A percentile compares a stretch with the other conserved stretches of the same genome.
Evolutionary conservation across 345 rosid genomes (phyloP).

Genomic region (Linum usitatissimum): DNA sequence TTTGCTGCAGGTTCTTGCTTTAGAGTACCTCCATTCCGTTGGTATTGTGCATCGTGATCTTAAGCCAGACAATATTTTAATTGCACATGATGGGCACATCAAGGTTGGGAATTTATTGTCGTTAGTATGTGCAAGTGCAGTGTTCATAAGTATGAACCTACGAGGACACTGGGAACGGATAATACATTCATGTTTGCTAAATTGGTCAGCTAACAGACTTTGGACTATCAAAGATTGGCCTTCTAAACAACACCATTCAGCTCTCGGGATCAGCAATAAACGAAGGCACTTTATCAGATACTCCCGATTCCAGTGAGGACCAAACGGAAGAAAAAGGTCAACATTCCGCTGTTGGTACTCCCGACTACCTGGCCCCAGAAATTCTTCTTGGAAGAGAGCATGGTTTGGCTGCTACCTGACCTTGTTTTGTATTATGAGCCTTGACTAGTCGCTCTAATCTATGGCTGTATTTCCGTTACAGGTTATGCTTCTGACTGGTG

Average conservation of each 20-base stretch:
- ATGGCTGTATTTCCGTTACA: slow-evolving; percentile 28
- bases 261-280: slow-evolving; percentile 46
- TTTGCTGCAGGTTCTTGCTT: slow-evolving; percentile 63
- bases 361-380: slow-evolving; percentile 87
- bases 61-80: slow-evolving; percentile 75
- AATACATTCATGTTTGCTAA: slow-evolving; percentile 20
- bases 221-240: slow-evolving; percentile 79
- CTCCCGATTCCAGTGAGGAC: slow-evolving; percentile 26
- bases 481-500: slow-evolving; percentile 84
- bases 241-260: slow-evolving; percentile 63
- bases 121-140: not conserved
- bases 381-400: slow-evolving; percentile 86
- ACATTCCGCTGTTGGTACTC: slow-evolving; percentile 73
- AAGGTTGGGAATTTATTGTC: slow-evolving; percentile 45
- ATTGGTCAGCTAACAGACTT: slow-evolving; percentile 76
- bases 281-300: slow-evolving; percentile 25
- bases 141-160: not conserved
- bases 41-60: slow-evolving; percentile 78
- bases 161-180: not conserved
- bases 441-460: slow-evolving; percentile 15
- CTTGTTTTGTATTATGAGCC: slow-evolving; percentile 8
- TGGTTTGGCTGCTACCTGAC: slow-evolving; percentile 32
- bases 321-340: slow-evolving; percentile 36
- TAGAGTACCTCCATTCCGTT: slow-evolving; percentile 70
- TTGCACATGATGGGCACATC: slow-evolving; percentile 76